Conservation (phyloP, 2,329 filamentous ascomycete genomes). For the Phaeomoniella chlamydospora region DNA sequence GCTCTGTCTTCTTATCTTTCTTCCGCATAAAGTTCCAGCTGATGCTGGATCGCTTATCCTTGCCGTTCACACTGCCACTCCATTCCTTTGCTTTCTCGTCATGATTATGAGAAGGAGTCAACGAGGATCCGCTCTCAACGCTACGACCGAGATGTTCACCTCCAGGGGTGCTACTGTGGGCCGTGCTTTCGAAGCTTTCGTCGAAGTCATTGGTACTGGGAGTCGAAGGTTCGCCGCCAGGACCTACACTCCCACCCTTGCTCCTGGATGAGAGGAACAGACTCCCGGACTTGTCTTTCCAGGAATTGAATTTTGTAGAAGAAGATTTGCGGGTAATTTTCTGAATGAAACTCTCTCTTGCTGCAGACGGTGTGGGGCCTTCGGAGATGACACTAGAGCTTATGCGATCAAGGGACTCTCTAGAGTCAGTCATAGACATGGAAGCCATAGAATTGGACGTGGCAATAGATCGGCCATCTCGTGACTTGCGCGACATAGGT, state of each 20-base stretch:
- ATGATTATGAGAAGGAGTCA: neutral
- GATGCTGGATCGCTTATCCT: slow-evolving; percentile 25
- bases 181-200: slow-evolving; percentile 26
- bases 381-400: slow-evolving; percentile 17
- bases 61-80: slow-evolving; percentile 17
- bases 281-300: slow-evolving; percentile 31
- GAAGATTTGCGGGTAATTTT: slow-evolving; percentile 36
- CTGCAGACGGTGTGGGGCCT: slow-evolving; percentile 15
- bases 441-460: slow-evolving; percentile 11
- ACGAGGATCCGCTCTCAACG: slow-evolving; percentile 9
- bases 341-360: slow-evolving; percentile 35
- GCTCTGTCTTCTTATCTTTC: slow-evolving; percentile 25
- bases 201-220: slow-evolving; percentile 17
- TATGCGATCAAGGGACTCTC: slow-evolving; percentile 31
- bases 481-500: slow-evolving; percentile 27
- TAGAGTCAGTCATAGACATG: slow-evolving; percentile 27
- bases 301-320: slow-evolving; percentile 34
- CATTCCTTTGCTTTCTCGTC: slow-evolving; percentile 6
- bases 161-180: slow-evolving; percentile 17
- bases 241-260: slow-evolving; percentile 28
- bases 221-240: slow-evolving; percentile 16
- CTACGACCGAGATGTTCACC: slow-evolving; percentile 11
- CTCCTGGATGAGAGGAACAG: slow-evolving; percentile 24
- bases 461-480: slow-evolving; percentile 27
- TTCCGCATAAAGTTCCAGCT: slow-evolving; percentile 32